Base-by-base conservation (phyloP, 208 protist species). In the Endotrypanum monterogeii region DNA sequence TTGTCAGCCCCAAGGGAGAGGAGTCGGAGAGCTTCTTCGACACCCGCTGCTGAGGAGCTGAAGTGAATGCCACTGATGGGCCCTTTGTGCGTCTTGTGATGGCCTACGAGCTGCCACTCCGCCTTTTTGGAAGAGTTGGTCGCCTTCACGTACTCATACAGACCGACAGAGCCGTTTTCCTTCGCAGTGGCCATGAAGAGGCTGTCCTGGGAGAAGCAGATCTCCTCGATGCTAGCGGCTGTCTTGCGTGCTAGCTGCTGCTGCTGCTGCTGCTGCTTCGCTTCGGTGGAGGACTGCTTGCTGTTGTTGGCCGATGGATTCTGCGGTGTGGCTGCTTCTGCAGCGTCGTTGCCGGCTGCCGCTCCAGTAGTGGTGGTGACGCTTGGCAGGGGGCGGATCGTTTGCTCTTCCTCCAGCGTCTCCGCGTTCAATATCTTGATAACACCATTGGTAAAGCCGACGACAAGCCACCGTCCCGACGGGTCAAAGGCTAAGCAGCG, bases 1-100 rank as follows among this genome's bases (percentile, higher is more conserved):
- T 97, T 92, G 81, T 99, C 98, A 20, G 95, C 91, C 41, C 92
- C 94, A 25, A 98, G 85, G n/a, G 96, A 98, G 62, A 99, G 78
- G 8, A 99, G 89, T 0, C 94, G 86, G 37, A 88, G 71, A 35
- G 73, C 74, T 28, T 67, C 69, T 55, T 89, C 84, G 41, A 79
- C 85, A 35, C 68, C 89, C 35, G 62, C 61, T 39, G 74, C 69
- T 73, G 84, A 71, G 58, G 76, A 30, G 68, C 83, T 82, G 84
- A 99, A 98, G 69, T 97, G 88, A 16, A 98, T 73, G 32, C 91
- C 96, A 57, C 88, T 88, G 73, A 99, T 97, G 57, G 90, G 57
- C 20, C 86, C 89, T 48, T 87, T 78, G 83, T 99, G 98, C n/a
- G 94, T 89, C 69, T 93, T 89, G 86, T 98, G 94, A 56, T 92